Evolutionary conservation across 352 stramenopile genomes (phyloP).

Genomic region (Globisporangium orthogonon): DNA sequence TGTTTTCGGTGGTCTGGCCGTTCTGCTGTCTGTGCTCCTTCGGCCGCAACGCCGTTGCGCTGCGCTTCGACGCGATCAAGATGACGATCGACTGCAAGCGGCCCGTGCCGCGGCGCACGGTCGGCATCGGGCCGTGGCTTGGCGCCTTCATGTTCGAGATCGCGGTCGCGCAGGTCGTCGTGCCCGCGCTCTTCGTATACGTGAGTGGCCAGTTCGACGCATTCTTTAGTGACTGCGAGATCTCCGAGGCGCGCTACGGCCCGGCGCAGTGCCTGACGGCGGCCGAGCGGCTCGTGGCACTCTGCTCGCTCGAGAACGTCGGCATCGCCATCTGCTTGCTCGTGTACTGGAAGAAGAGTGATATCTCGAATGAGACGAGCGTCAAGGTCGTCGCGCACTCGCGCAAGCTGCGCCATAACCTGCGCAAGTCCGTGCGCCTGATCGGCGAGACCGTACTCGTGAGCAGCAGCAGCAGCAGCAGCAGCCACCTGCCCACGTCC

Average conservation of each 20-base stretch:
- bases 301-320: conserved; percentile 45
- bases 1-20: conserved; percentile 63
- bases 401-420: conserved; percentile 39
- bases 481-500: background rate
- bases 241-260: conserved; percentile 32
- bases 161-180: conserved; percentile 33
- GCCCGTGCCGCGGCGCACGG: conserved; percentile 33
- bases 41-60: conserved; percentile 37
- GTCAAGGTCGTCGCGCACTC: conserved; percentile 54
- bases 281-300: conserved; percentile 25
- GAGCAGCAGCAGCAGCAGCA: conserved; percentile 5
- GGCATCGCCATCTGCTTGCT: conserved; percentile 40
- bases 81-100: conserved; percentile 67
- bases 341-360: conserved; percentile 45
- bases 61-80: conserved; percentile 56
- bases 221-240: conserved; percentile 31
- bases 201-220: conserved; percentile 56
- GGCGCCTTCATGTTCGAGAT: conserved; percentile 53
- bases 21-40: conserved; percentile 55
- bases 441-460: conserved; percentile 54
- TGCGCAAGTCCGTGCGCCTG: conserved; percentile 49
- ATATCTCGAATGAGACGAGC: conserved; percentile 43
- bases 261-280: conserved; percentile 21
- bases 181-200: conserved; percentile 54
- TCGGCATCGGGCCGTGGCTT: conserved; percentile 53